These are phyloP conservation scores for Drosera capensis DNA, from an alignment of 148 eudicot genomes.

Conservation along the genomic window DNA sequence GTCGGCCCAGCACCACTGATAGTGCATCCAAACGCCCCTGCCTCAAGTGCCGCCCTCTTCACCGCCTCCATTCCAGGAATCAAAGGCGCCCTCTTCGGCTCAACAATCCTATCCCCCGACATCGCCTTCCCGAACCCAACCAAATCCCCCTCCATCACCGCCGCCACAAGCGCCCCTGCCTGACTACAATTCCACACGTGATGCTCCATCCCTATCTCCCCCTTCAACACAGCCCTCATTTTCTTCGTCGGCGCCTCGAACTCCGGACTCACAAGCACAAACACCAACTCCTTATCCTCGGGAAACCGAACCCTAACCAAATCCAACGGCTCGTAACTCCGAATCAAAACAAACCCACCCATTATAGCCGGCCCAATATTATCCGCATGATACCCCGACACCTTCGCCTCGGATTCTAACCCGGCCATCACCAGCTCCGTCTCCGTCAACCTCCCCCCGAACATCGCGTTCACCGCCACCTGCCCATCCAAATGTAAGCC, in stretches of 20 bases:
- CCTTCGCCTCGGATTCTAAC: slow-evolving; percentile 58
- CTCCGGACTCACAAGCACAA: slow-evolving; percentile 61
- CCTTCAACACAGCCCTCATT: slow-evolving; percentile 62
- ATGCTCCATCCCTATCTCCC: slow-evolving; percentile 50
- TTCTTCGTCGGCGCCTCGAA: slow-evolving; percentile 88
- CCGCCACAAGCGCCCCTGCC: slow-evolving; percentile 65
- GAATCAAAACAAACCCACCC: slow-evolving; percentile 50
- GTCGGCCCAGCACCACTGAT: slow-evolving; percentile 86
- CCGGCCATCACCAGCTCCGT: slow-evolving; percentile 52
- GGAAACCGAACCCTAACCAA: slow-evolving; percentile 41
- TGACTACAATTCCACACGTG: slow-evolving; percentile 73
- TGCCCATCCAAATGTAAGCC: too few relatives aligned
- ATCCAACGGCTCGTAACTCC: slow-evolving; percentile 51
- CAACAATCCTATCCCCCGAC: slow-evolving; percentile 67
- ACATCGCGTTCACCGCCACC: slow-evolving; percentile 57
- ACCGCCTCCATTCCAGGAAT: slow-evolving; percentile 71
- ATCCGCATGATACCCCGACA: slow-evolving; percentile 84
- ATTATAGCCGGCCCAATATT: slow-evolving; percentile 75
- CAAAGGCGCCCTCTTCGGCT: slow-evolving; percentile 61
- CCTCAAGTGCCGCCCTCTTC: slow-evolving; percentile 64
- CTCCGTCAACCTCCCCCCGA: slow-evolving; percentile 24
- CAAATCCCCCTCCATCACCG: slow-evolving; percentile 48
- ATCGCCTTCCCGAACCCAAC: slow-evolving; percentile 48
- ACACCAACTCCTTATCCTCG: slow-evolving; percentile 20
- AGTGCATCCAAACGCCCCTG: slow-evolving; percentile 81